Percentiles rank a stretch among this genome's conserved stretches.
These are phyloP conservation scores for Paxillus ammoniavirescens DNA, from an alignment of 768 basidiomycete species.

Conservation along the genomic window DNA sequence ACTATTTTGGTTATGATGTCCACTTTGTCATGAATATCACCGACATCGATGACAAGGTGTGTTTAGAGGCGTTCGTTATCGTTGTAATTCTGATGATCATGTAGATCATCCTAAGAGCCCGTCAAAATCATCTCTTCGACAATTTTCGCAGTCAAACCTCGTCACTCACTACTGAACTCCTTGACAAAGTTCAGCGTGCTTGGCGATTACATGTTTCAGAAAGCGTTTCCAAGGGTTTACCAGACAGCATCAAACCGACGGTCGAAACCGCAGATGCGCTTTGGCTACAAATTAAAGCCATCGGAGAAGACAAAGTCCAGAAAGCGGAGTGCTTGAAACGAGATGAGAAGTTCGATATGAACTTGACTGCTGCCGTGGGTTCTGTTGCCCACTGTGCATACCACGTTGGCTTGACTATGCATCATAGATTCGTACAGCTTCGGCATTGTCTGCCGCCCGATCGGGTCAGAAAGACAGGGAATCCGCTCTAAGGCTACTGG, in stretches of 20 bases:
- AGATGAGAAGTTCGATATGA: slow-evolving; percentile 93
- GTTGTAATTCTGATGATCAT: slow-evolving; percentile 3
- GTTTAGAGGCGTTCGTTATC: slow-evolving; percentile 9
- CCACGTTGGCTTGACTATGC: slow-evolving; percentile 14
- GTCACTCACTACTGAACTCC: slow-evolving; percentile 53
- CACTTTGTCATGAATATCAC: slow-evolving; percentile 99
- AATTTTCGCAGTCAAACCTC: slow-evolving; percentile 55
- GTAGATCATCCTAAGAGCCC: slow-evolving; percentile 91
- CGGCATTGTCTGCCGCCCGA: slow-evolving; percentile 54
- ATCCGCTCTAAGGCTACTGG: slow-evolving; percentile 58
- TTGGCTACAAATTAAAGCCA: slow-evolving; percentile 57
- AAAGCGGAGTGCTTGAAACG: slow-evolving; percentile 67
- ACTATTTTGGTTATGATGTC: slow-evolving; percentile 97
- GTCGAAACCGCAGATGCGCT: slow-evolving; percentile 47
- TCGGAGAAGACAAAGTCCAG: slow-evolving; percentile 57
- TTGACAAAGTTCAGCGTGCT: slow-evolving; percentile 55
- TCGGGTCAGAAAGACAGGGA: slow-evolving; percentile 41
- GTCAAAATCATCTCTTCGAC: slow-evolving; percentile 73
- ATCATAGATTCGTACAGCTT: slow-evolving; percentile 46
- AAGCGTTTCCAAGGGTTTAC: slow-evolving; percentile 64
- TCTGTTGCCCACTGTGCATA: slow-evolving; percentile 6
- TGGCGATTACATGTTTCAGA: slow-evolving; percentile 66
- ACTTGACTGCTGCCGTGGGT: slow-evolving; percentile 76
- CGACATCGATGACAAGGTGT: slow-evolving; percentile 98
- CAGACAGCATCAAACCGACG: slow-evolving; percentile 44